Evolutionary conservation across 176 grass and related monocot genomes (phyloP), one percentile per base, ranked within the genome.

Genomic region (Poa pratensis): DNA sequence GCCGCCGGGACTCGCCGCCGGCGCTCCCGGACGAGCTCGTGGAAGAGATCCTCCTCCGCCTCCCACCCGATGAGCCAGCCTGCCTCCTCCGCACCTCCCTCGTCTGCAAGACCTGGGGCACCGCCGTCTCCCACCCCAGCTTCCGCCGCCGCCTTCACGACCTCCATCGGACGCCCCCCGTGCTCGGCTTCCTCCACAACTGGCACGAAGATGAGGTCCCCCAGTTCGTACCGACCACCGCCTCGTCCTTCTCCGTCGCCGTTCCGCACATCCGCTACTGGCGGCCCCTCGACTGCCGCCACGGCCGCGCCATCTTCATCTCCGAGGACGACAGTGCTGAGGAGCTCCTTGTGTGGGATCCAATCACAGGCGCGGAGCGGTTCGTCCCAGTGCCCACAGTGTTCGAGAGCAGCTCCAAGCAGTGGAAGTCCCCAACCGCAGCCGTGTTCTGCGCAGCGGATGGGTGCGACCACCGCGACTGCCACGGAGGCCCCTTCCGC

Each of bases 91-190:
- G 30, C 30, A 30, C 17, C 2, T 67, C 64, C 30, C 16, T 67
- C 30, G 30, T 67, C 7, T 67, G 65, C 65, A 68, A 37, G 30
- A 0, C 32, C 8, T 68, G 65, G 64, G 0, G 30, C 8, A 0
- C 2, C 7, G 17, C 2, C 32, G 17, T 67, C 30, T 67, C 30
- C 64, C 0, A 3, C 64, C 30, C 0, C 7, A 0, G 17, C 7
- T 67, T 67, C 64, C 16, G 64, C 64, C 64, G 64, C 64, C 64
- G 64, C 30, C 64, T 67, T 6, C 63, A 35, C 7, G 30, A 67
- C 18, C 18, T 42, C 35, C 37, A 70, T 4, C 19, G 19, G 1
- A 2, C 37, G 3, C 37, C 67, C 67, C 67, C 37, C 3, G 37
- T 70, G 67, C 67, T 70, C 37, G 67, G 67, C 18, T 42, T 70